Evolutionary conservation across 352 stramenopile species (phyloP).

Genomic region (Globisporangium middletonii): DNA sequence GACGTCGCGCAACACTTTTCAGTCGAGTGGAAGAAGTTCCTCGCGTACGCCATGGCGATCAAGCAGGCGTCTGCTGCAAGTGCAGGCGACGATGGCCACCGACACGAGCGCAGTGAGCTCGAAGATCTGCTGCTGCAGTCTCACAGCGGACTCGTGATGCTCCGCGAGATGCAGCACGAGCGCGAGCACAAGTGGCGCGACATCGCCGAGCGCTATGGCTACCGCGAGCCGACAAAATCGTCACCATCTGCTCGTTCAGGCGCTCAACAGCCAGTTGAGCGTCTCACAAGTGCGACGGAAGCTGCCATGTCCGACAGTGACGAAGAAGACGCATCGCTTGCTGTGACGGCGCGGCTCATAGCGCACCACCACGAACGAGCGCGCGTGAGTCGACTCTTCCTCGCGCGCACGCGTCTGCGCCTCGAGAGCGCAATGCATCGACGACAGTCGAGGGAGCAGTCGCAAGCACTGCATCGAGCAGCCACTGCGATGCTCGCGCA

Average conservation of each 20-base stretch:
- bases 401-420: conserved; percentile 3
- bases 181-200: conserved; percentile 33
- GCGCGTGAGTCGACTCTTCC: conserved; percentile 3
- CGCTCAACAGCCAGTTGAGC: not conserved
- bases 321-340: not conserved
- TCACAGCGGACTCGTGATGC: conserved; percentile 42
- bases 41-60: conserved; percentile 42
- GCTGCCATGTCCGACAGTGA: no score
- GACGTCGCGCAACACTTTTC: conserved; percentile 50
- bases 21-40: conserved; percentile 51
- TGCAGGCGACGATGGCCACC: not conserved
- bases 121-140: conserved; percentile 47
- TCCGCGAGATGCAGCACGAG: conserved; percentile 31
- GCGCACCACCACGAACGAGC: conserved; percentile 1
- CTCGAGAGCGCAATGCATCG: not conserved
- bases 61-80: conserved; percentile 18
- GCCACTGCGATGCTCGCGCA: conserved; percentile 16
- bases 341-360: conserved; percentile 6
- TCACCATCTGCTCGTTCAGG: not conserved
- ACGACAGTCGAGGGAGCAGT: not conserved
- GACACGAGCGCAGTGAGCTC: conserved; percentile 14
- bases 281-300: not conserved
- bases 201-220: conserved; percentile 22
- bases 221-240: not conserved
- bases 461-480: not conserved